These are phyloP conservation scores for Herpetospermum pedunculosum DNA, from an alignment of 306 rosid genomes.

Conservation along the genomic window DNA sequence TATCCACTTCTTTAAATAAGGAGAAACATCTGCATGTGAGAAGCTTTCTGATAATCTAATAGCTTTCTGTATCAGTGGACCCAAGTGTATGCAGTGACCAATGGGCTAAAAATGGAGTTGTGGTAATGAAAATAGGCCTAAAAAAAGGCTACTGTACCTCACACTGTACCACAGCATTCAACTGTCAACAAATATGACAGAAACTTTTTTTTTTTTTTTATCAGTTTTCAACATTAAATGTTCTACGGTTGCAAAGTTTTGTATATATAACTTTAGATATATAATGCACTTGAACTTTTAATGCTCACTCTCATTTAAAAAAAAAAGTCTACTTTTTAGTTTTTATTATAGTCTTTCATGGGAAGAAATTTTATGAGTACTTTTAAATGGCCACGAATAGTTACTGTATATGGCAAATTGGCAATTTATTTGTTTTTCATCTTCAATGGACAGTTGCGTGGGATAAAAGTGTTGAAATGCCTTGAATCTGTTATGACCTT, in stretches of 20 bases:
- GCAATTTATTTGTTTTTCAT: too few species aligned
- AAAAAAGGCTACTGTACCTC: neutral
- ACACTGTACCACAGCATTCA: neutral
- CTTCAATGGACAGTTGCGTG: too few species aligned
- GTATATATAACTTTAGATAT: neutral
- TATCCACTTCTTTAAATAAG: neutral
- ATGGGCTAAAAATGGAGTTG: neutral
- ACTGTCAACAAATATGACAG: neutral
- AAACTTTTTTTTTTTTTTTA: neutral
- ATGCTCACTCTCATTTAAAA: too few species aligned
- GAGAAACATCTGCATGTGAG: slow-evolving; percentile 1
- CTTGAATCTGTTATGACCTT: too few species aligned
- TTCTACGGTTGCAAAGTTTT: neutral
- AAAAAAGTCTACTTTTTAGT: neutral
- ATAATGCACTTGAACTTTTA: too few species aligned
- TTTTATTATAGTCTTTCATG: too few species aligned
- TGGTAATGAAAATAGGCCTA: neutral
- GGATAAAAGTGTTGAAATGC: too few species aligned
- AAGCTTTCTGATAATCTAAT: neutral
- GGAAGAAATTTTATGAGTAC: neutral
- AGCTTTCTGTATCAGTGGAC: neutral
- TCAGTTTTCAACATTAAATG: neutral
- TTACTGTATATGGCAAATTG: too few species aligned
- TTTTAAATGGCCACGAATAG: too few species aligned
- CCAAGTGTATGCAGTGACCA: neutral